Evolutionary conservation across 2,329 filamentous ascomycete species (phyloP).

Genomic region (Colletotrichum sp.): DNA sequence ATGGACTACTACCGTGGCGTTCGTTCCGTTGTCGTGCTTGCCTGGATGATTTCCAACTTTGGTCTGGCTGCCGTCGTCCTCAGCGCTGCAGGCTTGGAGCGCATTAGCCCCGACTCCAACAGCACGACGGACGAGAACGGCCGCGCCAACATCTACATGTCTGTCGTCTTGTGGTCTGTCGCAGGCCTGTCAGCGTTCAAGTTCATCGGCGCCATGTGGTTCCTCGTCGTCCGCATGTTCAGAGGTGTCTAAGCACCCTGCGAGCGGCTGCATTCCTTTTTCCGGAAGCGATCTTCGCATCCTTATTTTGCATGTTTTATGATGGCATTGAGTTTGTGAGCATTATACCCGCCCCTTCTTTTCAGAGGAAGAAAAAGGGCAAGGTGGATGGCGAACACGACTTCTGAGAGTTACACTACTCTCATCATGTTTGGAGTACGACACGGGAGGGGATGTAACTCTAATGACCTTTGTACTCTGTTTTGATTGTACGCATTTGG

Average conservation of each 20-base stretch:
- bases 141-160: slow-evolving; percentile 83
- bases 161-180: slow-evolving; percentile 87
- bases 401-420: slow-evolving; percentile 3
- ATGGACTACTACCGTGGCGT: slow-evolving; percentile 99
- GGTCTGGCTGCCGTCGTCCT: slow-evolving; percentile 85
- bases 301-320: slow-evolving; percentile 7
- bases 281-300: neutral
- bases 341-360: slow-evolving; percentile 17
- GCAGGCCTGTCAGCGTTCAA: slow-evolving; percentile 84
- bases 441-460: slow-evolving; percentile 14
- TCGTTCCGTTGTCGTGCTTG: slow-evolving; percentile 86
- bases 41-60: slow-evolving; percentile 98
- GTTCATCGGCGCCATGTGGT: slow-evolving; percentile 89
- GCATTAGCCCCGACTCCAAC: slow-evolving; percentile 54
- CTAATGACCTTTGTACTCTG: slow-evolving; percentile 7
- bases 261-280: neutral
- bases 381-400: slow-evolving; percentile 20
- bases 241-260: slow-evolving; percentile 62
- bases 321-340: slow-evolving; percentile 12
- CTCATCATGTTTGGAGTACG: slow-evolving; percentile 19
- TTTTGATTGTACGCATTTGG: neutral
- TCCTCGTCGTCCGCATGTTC: slow-evolving; percentile 88
- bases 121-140: slow-evolving; percentile 49
- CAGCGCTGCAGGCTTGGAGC: slow-evolving; percentile 82
- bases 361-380: slow-evolving; percentile 1